Evolutionary conservation across 2,329 filamentous ascomycete genomes (phyloP).

Genomic region (Epichloe aotearoae): DNA sequence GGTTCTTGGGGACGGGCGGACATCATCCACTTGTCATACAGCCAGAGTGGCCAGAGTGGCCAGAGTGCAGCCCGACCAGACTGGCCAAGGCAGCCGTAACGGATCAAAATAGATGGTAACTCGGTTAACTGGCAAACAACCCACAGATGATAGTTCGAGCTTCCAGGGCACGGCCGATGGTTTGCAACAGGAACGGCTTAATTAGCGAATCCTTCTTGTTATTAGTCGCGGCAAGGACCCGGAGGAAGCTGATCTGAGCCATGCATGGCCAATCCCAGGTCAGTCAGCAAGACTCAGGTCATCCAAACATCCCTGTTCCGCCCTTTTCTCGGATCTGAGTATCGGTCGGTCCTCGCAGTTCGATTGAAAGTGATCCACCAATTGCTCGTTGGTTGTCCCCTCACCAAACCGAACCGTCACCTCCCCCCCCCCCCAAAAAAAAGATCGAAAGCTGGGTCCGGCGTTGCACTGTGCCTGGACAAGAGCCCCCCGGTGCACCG

Average conservation of each 20-base stretch:
- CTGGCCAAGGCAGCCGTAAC: too few relatives aligned
- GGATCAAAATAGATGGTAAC: too few relatives aligned
- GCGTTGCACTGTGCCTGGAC: background rate
- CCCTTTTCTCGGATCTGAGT: background rate
- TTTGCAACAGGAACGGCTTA: too few relatives aligned
- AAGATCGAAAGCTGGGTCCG: background rate
- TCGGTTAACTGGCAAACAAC: too few relatives aligned
- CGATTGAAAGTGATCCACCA: background rate
- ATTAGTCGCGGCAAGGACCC: background rate
- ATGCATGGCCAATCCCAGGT: background rate
- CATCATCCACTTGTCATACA: background rate
- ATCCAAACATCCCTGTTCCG: constrained; percentile 3
- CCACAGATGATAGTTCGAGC: background rate
- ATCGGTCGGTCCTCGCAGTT: background rate
- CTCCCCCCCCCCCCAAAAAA: background rate
- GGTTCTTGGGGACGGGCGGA: background rate
- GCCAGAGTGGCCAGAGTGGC: background rate
- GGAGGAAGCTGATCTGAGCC: background rate
- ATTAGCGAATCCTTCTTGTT: background rate
- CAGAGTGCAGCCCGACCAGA: too few relatives aligned
- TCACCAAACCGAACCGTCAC: background rate
- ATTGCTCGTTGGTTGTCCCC: constrained; percentile 3
- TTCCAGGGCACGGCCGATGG: background rate
- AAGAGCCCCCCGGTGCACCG: background rate
- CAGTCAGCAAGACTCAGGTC: background rate